Evolutionary conservation across 768 basidiomycete genomes (phyloP), one percentile per base, ranked within the genome.

Genomic region (Phlebiopsis flavidoalba): DNA sequence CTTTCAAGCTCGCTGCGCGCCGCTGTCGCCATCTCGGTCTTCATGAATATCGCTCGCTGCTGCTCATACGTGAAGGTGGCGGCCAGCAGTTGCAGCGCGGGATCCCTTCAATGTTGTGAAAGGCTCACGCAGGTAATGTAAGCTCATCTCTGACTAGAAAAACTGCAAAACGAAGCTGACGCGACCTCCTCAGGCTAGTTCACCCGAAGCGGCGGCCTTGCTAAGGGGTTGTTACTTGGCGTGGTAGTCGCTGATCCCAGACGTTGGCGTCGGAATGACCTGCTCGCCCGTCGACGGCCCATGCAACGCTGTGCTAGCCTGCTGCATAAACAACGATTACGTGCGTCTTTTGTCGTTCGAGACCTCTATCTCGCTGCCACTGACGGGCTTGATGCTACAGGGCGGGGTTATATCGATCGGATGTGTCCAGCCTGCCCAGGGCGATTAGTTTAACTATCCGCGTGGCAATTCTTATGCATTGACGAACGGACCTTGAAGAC

Each of bases 261-360:
- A 43, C 45, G 60, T 45, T 33, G 51, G 55, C 26, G 35, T 66
- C 47, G 65, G 65, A 12, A 52, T 63, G 22, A 59, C 48, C 15
- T 65, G 64, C 65, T 58, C 59, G 8, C 63, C 60, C 24, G 59
- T 60, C 50, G 50, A 15, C 55, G 62, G n/a, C n/a, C n/a, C n/a
- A n/a, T n/a, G n/a, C n/a, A n/a, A n/a, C n/a, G n/a, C n/a, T n/a
- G n/a, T n/a, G n/a, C n/a, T n/a, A n/a, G 63, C 64, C 12, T 66
- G 65, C 63, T 66, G 65, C 53, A 59, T 61, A 51, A 50, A 64
- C 58, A 63, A 60, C 59, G 43, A 35, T 22, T 56, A 60, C 48
- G 62, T 63, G 19, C 36, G 62, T 56, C 12, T 5, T 35, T 31
- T 31, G 3, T 17, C 10, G 35, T 21, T 57, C 24, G n/a, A 43